Percentiles rank a stretch among this genome's conserved stretches.
Evolutionary conservation across 2,329 filamentous ascomycete genomes (phyloP).

Genomic region (Xylariaceae sp.): DNA sequence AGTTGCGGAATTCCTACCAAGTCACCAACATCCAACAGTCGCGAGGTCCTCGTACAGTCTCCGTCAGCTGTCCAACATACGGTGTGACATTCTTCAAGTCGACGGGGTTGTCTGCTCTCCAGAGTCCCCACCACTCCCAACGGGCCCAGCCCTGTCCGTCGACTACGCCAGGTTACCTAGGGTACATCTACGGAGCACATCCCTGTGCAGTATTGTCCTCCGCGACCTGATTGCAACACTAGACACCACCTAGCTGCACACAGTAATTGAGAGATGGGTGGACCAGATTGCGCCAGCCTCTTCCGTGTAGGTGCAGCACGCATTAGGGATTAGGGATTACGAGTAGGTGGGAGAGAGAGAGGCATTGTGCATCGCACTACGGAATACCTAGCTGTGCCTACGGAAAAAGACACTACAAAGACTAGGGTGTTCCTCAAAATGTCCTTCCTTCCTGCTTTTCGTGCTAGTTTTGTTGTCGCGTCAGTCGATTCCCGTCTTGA

Average conservation of each 20-base stretch:
- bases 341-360: background rate
- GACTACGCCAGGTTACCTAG: background rate
- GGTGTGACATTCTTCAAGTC: conserved; percentile 13
- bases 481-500: conserved; percentile 3
- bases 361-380: background rate
- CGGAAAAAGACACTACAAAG: conserved; percentile 6
- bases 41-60: conserved; percentile 18
- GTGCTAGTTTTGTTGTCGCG: conserved; percentile 1
- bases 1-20: too few species aligned
- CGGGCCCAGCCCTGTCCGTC: conserved; percentile 13
- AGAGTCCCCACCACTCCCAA: conserved; percentile 16
- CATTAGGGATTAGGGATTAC: too few species aligned
- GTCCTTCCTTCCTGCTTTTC: conserved; percentile 15
- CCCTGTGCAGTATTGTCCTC: conserved; percentile 15
- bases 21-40: conserved; percentile 10
- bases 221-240: conserved; percentile 11
- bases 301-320: background rate
- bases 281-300: conserved; percentile 13
- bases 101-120: conserved; percentile 20
- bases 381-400: background rate
- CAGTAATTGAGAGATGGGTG: conserved; percentile 10
- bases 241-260: conserved; percentile 1
- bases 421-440: conserved; percentile 18
- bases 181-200: background rate
- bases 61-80: conserved; percentile 12